Base-by-base conservation (phyloP, 805 yeast genomes). In the Nakazawaea wickerhamii region DNA sequence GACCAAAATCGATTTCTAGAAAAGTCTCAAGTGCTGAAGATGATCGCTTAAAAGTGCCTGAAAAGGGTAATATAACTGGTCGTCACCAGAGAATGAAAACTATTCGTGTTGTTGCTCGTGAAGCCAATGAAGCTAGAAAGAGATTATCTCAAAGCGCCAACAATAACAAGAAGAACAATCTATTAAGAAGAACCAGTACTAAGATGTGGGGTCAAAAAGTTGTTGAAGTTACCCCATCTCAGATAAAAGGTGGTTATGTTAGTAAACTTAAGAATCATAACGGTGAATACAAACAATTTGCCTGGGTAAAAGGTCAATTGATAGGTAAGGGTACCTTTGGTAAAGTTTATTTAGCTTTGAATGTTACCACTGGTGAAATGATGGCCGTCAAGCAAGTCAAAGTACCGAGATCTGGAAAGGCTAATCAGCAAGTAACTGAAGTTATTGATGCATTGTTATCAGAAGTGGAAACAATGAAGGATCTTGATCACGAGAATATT, bases 291-390 rank as follows among this genome's bases (percentile, higher is more conserved):
- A 84, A 79, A 54, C 95, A 90, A 61, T 91, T 89, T 65, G 95
- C 95, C 0, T 93, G 99, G 99, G 84, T 95, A 38, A 88, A 88
- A 57, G 99, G 99, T 71, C 97, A 90, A 55, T 69, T 93, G 48
- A 88, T 93, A 45, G 99, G 99, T 0, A 79, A 87, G 45, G 99
- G 99, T 0, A 90, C 97, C 1, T 93, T 90, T 68, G 99, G 99
- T 8, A 81, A 86, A 28, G 99, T 93, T 1, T 91, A 74, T 56
- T 68, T 93, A 43, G 97, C 96, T 1, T 71, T 93, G 55, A 93
- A 93, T 60, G 90, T 89, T 14, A 93, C 98, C 1, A 88, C 96
- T 0, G 98, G 98, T 42, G 99, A 93, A 55, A 89, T 93, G 95
- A 84, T 93, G 67, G 99, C 99, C 0, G 99, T 93, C 2, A 93